Evolutionary conservation across 164 flowering plant genomes (phyloP).

Genomic region (Akebia trifoliata): DNA sequence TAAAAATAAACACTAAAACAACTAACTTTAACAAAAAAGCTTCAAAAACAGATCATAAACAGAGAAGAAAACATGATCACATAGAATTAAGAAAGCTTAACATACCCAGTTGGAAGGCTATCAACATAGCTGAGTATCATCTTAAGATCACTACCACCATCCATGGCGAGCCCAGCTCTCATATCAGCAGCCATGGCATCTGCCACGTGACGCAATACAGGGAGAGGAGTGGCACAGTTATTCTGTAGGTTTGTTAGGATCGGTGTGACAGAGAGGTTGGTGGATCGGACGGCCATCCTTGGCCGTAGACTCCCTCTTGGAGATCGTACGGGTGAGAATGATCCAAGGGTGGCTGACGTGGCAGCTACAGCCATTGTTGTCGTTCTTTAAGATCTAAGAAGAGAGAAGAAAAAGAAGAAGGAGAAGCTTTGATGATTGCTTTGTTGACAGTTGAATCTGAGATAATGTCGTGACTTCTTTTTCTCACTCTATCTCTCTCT

Average conservation of each 20-base stretch:
- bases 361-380: conserved; percentile 36
- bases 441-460: no score
- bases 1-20: neutral
- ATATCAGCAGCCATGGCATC: conserved; percentile 74
- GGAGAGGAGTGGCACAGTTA: conserved; percentile 71
- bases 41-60: neutral
- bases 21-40: neutral
- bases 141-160: conserved; percentile 74
- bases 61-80: neutral
- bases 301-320: conserved; percentile 14
- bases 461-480: no score
- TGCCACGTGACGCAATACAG: conserved; percentile 63
- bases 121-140: conserved; percentile 82
- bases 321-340: conserved; percentile 29
- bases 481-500: no score
- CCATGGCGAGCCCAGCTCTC: conserved; percentile 71
- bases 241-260: conserved; percentile 51
- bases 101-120: conserved; percentile 71
- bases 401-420: neutral
- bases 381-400: conserved; percentile 17
- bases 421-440: neutral
- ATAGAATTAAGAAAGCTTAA: neutral
- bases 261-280: conserved; percentile 28
- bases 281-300: conserved; percentile 46
- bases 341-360: conserved; percentile 29